Evolutionary conservation across 2,329 filamentous ascomycete species (phyloP), one percentile per base, ranked within the genome.

Genomic region (Pezicula radicicola): DNA sequence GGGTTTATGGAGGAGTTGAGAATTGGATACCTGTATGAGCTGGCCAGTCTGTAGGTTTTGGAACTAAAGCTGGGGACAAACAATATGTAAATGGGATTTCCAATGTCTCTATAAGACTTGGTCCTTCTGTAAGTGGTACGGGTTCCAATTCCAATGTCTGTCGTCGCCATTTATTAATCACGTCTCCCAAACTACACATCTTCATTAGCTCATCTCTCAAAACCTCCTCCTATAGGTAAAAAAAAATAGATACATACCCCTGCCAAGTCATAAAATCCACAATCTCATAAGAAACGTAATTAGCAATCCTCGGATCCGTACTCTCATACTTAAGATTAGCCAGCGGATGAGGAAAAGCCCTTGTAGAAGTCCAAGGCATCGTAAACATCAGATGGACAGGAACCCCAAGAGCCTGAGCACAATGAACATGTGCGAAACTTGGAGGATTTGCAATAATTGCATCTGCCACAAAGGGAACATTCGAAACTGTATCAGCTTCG

Each of bases 221-320:
- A 7, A 6, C 13, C 13, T 18, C 28, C 4, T 41, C 19, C 12
- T 15, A 25, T 44, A 30, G 33, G 4, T 6, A 2, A 16, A 5
- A 30, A 9, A 33, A 33, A 13, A 8, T 10, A 27, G 21, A 15
- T 33, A 52, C 59, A 46, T 56, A 72, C 71, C 75, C 75, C 58
- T 78, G 73, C 76, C 77, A 80, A 1, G 75, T 75, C 53, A 79
- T 55, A 59, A 69, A 63, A 44, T 79, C 74, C 16, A 79, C 73
- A 18, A 79, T 60, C 3, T 63, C 66, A 56, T 78, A 79, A 1
- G 70, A 73, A 3, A 76, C 57, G 56, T 67, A 76, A 57, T 79
- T 79, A 1, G 67, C 66, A 4, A 66, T 58, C 1, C 58, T 57
- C 2, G 60, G 57, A 46, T 73, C 71, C 6, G 60, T 65, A 6